Base-by-base conservation (phyloP, 345 rosid species). In the Eucalyptus melliodora region DNA sequence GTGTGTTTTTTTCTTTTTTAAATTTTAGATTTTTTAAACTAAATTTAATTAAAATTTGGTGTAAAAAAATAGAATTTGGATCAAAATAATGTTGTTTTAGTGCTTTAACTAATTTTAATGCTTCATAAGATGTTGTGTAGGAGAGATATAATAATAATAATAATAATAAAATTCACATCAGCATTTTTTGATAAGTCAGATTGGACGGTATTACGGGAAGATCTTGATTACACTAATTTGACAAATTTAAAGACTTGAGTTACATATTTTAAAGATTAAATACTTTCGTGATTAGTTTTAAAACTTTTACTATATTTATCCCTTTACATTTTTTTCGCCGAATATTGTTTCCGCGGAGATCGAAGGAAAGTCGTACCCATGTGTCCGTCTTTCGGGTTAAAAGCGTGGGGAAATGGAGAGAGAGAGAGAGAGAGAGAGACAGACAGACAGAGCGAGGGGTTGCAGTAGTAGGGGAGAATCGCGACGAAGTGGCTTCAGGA, bases 191-290 rank as follows among this genome's bases (percentile, higher is more conserved):
- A 23, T 56, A 24, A 24, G 11, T 23, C 3, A 24, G 1, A 10
- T 56, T 56, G 14, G 30, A 56, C 0, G 3, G 6, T 23, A 56
- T 56, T 26, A 56, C 0, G 0, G 0, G 0, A 56, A 24, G 14
- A 26, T 23, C 1, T 24, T 5, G 6, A 56, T 56, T 5, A 24
- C 3, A 56, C 12, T 0, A 24, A 26, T 9, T 56, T 0, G 6
- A 24, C 0, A 9, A 56, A 3, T 56, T 24, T 10, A 1, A 23
- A 2, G 6, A 56, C 2, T 56, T 24, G 6, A 56, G 37, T 56
- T 56, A 10, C 3, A 9, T 24, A 24, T 24, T 56, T 56, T 4
- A 5, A 24, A 56, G 5, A 1, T 50, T 50, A 50, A 50, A 50
- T 50, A 24, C 14, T 10, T 24, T 56, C 21, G 6, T 26, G 3